Base-by-base conservation (phyloP, 768 basidiomycete genomes). In the Suillus subaureus region DNA sequence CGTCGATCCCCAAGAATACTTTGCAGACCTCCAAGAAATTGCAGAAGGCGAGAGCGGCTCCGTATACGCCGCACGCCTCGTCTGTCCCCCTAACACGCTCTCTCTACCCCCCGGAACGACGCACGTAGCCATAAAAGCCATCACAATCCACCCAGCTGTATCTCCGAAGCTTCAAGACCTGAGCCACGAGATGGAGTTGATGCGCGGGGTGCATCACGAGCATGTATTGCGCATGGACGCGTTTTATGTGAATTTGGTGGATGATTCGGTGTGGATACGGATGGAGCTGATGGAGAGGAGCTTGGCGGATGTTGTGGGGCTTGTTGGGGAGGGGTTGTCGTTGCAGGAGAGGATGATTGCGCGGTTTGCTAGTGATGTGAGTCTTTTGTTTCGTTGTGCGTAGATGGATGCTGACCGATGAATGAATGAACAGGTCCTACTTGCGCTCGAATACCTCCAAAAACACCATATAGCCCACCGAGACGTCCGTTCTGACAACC, bases 251-350 rank as follows among this genome's bases (percentile, higher is more conserved):
- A 86, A 89, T 70, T 73, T 89, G 8, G 79, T 80, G 42, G 79
- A 76, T 52, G 80, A 80, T 62, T 84, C 87, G 65, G 76, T 95
- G 43, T 95, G 93, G 93, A 89, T 95, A 58, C 81, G 89, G 67
- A 95, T 95, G 93, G 92, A 94, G 74, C 84, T 94, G 39, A 93
- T 95, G 93, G 92, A 93, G 70, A 83, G 92, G 67, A 93, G 92
- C 73, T 79, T 95, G 69, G 93, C 93, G 70, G 93, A 95, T 74
- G 84, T 95, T 55, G 81, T 94, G 18, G 85, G 81, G 18, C 75
- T 93, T 23, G 85, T 85, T 8, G 83, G 79, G 15, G 81, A 86
- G 66, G 91, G 91, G 0, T 75, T 93, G 43, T 80, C 84, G 69
- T 66, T 95, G 58, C 83, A 85, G 64, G 93, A 95, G 76, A 79